Evolutionary conservation across 495 filamentous ascomycete genomes (phyloP).

Genomic region (Penicillium salamii): DNA sequence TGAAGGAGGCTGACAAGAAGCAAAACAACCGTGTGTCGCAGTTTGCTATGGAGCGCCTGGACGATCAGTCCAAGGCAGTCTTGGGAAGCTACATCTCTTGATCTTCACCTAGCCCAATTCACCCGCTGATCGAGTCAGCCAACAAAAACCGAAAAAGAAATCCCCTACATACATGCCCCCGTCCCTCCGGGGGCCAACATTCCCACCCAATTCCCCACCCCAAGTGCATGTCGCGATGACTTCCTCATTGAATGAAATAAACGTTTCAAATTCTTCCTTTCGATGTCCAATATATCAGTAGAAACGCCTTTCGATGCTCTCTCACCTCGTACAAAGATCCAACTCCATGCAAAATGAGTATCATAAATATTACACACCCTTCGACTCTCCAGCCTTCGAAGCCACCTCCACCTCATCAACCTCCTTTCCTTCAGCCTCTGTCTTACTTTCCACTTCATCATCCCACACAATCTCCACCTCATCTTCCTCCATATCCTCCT

Average conservation of each 20-base stretch:
- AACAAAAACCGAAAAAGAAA: constrained; percentile 1
- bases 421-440: background rate
- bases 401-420: background rate
- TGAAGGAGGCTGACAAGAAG: constrained; percentile 59
- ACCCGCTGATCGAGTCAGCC: background rate
- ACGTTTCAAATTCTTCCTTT: background rate
- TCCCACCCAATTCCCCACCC: background rate
- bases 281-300: background rate
- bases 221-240: constrained; percentile 12
- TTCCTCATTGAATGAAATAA: constrained; percentile 12
- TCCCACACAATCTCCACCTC: constrained; percentile 35
- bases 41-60: constrained; percentile 58
- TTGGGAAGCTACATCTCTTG: constrained; percentile 56
- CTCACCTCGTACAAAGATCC: too few relatives aligned
- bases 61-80: constrained; percentile 52
- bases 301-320: background rate
- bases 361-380: background rate
- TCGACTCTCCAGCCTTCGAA: background rate
- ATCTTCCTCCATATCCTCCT: constrained; percentile 40
- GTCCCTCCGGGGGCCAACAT: background rate
- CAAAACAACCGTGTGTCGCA: constrained; percentile 51
- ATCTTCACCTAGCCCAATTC: background rate
- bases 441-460: background rate
- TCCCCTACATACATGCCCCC: background rate
- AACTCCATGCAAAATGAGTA: background rate